A percentile compares a stretch with the other conserved stretches of the same genome.
Conservation (phyloP, 108 stramenopile species). For the Skeletonema menzelii region DNA sequence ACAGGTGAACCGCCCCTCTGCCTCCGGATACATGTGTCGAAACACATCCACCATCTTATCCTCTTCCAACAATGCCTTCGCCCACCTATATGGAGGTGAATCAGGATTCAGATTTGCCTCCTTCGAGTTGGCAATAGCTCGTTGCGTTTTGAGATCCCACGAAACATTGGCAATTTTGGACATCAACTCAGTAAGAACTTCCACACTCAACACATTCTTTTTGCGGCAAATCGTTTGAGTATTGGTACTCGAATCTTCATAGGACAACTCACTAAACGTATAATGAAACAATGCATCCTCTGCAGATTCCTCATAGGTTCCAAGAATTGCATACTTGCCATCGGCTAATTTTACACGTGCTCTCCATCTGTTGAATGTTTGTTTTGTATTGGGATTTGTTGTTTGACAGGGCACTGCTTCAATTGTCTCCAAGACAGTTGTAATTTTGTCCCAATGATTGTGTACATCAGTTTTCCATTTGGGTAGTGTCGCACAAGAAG, state of each 20-base stretch:
- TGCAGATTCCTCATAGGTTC: conserved; percentile 54
- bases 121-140: conserved; percentile 55
- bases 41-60: conserved; percentile 90
- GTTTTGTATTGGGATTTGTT: conserved; percentile 70
- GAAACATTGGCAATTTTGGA: conserved; percentile 61
- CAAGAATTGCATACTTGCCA: conserved; percentile 56
- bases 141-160: conserved; percentile 60
- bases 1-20: conserved; percentile 82
- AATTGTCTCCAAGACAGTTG: conserved; percentile 50
- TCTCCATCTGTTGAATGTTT: conserved; percentile 73
- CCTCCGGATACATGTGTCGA: conserved; percentile 79
- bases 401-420: conserved; percentile 63
- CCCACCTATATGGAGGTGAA: conserved; percentile 67
- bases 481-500: conserved; percentile 17
- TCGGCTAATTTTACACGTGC: conserved; percentile 50
- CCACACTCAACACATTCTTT: conserved; percentile 58
- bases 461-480: conserved; percentile 74
- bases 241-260: conserved; percentile 31
- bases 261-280: conserved; percentile 46
- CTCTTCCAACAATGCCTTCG: conserved; percentile 58
- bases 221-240: conserved; percentile 33
- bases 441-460: conserved; percentile 62
- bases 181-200: conserved; percentile 74
- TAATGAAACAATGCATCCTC: conserved; percentile 62
- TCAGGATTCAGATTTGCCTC: conserved; percentile 50